Conservation (phyloP, 2,329 filamentous ascomycete species). For the Apiospora saccharicola region DNA sequence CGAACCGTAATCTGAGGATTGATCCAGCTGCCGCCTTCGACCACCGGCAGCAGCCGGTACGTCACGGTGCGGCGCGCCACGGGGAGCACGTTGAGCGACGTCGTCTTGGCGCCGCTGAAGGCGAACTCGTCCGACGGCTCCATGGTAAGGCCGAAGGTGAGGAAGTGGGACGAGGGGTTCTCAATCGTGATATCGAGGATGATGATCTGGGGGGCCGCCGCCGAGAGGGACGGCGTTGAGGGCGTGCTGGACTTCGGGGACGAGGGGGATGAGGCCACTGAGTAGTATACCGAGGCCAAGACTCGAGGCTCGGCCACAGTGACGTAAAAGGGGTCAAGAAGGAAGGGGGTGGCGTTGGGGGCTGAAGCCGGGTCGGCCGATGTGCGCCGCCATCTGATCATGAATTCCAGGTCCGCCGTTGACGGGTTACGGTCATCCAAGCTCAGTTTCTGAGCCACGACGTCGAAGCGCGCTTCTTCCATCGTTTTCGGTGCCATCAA, state of each 20-base stretch:
- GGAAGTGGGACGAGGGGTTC: conserved; percentile 92
- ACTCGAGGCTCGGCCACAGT: conserved; percentile 88
- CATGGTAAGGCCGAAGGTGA: conserved; percentile 92
- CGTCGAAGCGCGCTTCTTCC: conserved; percentile 74
- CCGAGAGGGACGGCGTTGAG: conserved; percentile 38
- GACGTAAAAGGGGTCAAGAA: conserved; percentile 81
- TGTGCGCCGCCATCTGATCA: conserved; percentile 77
- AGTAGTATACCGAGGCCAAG: conserved; percentile 65
- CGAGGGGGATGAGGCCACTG: conserved; percentile 37
- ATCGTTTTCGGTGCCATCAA: conserved; percentile 71
- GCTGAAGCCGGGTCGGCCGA: conserved; percentile 30
- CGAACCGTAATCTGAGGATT: conserved; percentile 77
- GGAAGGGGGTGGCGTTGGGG: conserved; percentile 71
- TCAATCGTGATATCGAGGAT: conserved; percentile 74
- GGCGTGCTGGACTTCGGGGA: conserved; percentile 36
- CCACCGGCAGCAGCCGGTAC: conserved; percentile 76
- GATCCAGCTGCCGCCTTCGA: conserved; percentile 66
- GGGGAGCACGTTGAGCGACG: conserved; percentile 81
- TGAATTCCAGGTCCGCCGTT: conserved; percentile 76
- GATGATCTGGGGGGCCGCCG: conserved; percentile 43
- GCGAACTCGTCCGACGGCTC: conserved; percentile 92
- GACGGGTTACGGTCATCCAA: conserved; percentile 84
- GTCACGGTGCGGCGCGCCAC: conserved; percentile 77
- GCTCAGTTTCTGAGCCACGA: conserved; percentile 77
- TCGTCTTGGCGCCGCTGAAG: conserved; percentile 87